Conservation (phyloP, 164 flowering plant genomes). For the Buxus sempervirens region DNA sequence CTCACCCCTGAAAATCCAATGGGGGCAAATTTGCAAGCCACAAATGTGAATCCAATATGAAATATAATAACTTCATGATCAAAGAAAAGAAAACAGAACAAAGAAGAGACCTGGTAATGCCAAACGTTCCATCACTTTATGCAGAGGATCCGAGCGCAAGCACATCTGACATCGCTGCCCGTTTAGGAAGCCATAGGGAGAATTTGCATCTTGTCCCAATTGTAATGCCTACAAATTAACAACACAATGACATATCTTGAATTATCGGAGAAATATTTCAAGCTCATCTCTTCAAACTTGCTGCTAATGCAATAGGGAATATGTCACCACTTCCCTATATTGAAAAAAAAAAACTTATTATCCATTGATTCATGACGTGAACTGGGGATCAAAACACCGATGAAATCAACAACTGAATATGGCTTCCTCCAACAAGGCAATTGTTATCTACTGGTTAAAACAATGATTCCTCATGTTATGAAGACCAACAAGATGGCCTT, state of each 20-base stretch:
- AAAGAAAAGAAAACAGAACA: constrained; percentile 2
- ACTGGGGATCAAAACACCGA: background rate
- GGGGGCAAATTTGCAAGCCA: background rate
- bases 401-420: background rate
- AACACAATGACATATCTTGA: background rate
- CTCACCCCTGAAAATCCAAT: constrained; percentile 61
- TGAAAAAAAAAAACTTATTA: background rate
- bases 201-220: constrained; percentile 63
- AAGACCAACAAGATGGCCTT: background rate
- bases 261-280: background rate
- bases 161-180: constrained; percentile 93
- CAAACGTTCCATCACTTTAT: constrained; percentile 85
- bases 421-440: background rate
- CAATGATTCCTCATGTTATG: too few species aligned
- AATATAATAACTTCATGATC: background rate
- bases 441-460: too few species aligned
- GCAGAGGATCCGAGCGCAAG: constrained; percentile 77
- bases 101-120: constrained; percentile 60
- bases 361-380: background rate
- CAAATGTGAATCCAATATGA: background rate
- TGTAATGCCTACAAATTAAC: constrained; percentile 62
- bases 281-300: background rate
- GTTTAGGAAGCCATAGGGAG: constrained; percentile 45
- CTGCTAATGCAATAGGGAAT: background rate
- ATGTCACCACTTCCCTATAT: background rate